Conservation (phyloP, 1,284 basidiomycete species). For the Moniliella sp. region DNA sequence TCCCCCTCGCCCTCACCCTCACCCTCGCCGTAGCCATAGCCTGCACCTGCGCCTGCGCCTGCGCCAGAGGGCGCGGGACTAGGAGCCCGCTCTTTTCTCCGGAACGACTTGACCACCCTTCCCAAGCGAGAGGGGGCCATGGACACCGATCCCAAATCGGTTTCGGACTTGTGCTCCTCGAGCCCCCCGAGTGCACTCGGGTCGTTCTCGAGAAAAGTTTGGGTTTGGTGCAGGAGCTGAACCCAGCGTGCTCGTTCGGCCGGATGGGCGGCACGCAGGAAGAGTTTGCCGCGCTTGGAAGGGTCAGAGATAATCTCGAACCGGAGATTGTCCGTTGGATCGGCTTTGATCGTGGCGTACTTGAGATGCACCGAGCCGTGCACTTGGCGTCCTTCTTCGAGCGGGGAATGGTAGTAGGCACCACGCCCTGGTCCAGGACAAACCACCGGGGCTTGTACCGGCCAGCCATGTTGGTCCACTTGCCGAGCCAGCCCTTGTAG, state of each 20-base stretch:
- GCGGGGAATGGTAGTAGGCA: conserved; percentile 64
- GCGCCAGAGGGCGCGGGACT: too few relatives aligned
- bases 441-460: conserved; percentile 88
- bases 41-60: too few relatives aligned
- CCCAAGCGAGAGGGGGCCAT: too few relatives aligned
- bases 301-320: conserved; percentile 55
- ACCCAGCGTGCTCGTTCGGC: conserved; percentile 30
- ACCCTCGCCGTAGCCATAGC: too few relatives aligned
- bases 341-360: conserved; percentile 41
- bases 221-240: conserved; percentile 24
- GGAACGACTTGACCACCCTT: too few relatives aligned
- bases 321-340: conserved; percentile 44
- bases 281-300: conserved; percentile 46
- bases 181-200: too few relatives aligned
- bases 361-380: conserved; percentile 74
- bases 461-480: conserved; percentile 75
- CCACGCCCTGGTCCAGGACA: conserved; percentile 61
- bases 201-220: conserved; percentile 16
- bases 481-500: conserved; percentile 40
- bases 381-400: conserved; percentile 66
- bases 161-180: too few relatives aligned
- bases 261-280: conserved; percentile 56
- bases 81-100: too few relatives aligned
- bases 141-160: too few relatives aligned
- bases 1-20: too few relatives aligned